phyloP scores from a whole-genome alignment of 164 flowering plant species.

The Chimonanthus praecox region DNA sequence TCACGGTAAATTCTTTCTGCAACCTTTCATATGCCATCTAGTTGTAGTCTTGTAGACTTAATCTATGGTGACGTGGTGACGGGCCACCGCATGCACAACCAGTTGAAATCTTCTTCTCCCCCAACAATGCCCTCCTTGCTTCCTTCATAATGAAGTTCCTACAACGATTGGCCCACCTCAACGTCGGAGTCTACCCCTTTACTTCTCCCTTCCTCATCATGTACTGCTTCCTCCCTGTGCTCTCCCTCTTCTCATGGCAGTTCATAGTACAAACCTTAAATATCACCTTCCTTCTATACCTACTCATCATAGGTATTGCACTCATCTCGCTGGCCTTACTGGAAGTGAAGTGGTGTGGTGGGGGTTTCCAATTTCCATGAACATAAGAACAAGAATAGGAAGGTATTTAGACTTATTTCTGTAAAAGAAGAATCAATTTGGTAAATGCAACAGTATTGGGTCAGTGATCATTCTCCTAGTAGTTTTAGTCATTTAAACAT shows the following conservation, averaged over 20 bases:
- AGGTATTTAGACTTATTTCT: no score
- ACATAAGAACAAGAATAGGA: no score
- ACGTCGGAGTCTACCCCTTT: constrained; percentile 74
- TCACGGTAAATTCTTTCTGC: no score
- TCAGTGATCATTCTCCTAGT: no score
- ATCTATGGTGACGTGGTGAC: constrained; percentile 38
- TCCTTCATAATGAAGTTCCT: constrained; percentile 39
- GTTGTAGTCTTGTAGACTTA: no score
- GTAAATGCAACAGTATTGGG: no score
- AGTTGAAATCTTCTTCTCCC: constrained; percentile 80
- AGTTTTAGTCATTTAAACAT: no score
- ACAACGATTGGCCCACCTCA: constrained; percentile 67
- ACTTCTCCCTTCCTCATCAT: constrained; percentile 64
- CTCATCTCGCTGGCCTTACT: constrained; percentile 50
- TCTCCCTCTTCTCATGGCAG: constrained; percentile 68
- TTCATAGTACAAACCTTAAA: constrained; percentile 58
- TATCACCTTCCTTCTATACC: constrained; percentile 46
- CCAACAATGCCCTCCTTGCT: constrained; percentile 66
- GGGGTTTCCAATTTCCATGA: no score
- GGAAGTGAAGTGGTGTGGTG: constrained; percentile 72
- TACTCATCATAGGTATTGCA: constrained; percentile 44
- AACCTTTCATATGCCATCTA: no score
- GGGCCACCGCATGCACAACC: constrained; percentile 67
- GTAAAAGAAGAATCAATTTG: no score
- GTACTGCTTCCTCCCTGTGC: constrained; percentile 80